Conservation (phyloP, 805 yeast species). For the Candida rishiriensis region DNA sequence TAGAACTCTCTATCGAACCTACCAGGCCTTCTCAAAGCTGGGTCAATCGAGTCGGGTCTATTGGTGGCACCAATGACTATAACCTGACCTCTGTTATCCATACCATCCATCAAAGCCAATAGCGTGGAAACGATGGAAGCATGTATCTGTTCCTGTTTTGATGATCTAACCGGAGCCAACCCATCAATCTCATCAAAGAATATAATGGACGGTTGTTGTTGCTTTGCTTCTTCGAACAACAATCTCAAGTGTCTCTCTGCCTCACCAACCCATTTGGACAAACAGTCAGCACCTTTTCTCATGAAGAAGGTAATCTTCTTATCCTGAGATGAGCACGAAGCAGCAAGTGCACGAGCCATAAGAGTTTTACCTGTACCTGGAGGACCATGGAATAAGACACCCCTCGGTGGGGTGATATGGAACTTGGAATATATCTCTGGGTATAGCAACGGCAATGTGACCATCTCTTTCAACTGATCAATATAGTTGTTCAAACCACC, state of each 20-base stretch:
- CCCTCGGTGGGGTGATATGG: slow-evolving; percentile 92
- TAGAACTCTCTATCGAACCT: slow-evolving; percentile 95
- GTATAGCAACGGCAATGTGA: slow-evolving; percentile 83
- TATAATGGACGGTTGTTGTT: slow-evolving; percentile 92
- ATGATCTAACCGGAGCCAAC: slow-evolving; percentile 93
- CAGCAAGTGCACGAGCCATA: slow-evolving; percentile 96
- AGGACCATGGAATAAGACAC: slow-evolving; percentile 96
- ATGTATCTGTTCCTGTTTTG: slow-evolving; percentile 97
- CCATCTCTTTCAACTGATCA: slow-evolving; percentile 94
- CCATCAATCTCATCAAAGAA: slow-evolving; percentile 99
- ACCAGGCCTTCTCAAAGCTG: slow-evolving; percentile 95
- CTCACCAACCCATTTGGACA: slow-evolving; percentile 99
- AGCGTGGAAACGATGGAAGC: slow-evolving; percentile 95
- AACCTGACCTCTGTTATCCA: slow-evolving; percentile 98
- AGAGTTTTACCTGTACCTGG: slow-evolving; percentile 99
- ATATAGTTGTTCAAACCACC: slow-evolving; percentile 93
- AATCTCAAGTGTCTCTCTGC: slow-evolving; percentile 92
- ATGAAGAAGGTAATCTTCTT: slow-evolving; percentile 91
- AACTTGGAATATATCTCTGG: slow-evolving; percentile 92
- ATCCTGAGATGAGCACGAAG: slow-evolving; percentile 82
- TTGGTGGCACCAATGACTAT: slow-evolving; percentile 98
- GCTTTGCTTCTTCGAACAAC: slow-evolving; percentile 91
- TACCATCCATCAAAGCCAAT: slow-evolving; percentile 96
- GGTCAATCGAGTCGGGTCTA: slow-evolving; percentile 97
- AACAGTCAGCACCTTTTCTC: slow-evolving; percentile 97